These are phyloP conservation scores for Paramyrothecium sp. DNA, from an alignment of 2,329 filamentous ascomycete species.

Conservation along the genomic window DNA sequence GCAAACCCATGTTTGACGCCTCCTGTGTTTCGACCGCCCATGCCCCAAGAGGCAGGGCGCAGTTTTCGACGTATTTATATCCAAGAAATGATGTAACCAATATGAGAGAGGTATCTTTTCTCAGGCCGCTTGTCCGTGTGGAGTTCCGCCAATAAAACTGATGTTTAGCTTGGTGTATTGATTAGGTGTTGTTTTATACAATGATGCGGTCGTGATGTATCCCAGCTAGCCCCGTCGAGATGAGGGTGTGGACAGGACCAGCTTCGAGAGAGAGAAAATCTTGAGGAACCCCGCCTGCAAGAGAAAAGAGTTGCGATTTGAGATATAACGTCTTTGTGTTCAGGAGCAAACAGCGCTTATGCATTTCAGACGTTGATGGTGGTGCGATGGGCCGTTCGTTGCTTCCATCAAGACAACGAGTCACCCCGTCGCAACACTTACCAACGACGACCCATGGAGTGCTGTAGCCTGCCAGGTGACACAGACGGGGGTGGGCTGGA, in stretches of 20 bases:
- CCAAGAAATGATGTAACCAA: conserved; percentile 25
- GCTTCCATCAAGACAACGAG: conserved; percentile 27
- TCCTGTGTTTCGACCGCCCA: conserved; percentile 41
- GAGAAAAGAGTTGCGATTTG: conserved; percentile 41
- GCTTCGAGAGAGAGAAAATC: conserved; percentile 21
- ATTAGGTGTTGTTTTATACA: conserved; percentile 50
- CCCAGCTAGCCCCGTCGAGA: conserved; percentile 11
- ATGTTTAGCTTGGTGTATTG: conserved; percentile 6
- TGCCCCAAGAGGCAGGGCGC: conserved; percentile 30
- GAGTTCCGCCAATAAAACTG: neutral
- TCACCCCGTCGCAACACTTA: conserved; percentile 31
- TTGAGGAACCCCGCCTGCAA: conserved; percentile 37
- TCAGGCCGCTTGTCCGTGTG: conserved; percentile 25
- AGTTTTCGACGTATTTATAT: conserved; percentile 8
- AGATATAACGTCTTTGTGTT: conserved; percentile 32
- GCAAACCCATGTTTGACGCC: conserved; percentile 37
- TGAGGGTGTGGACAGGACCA: neutral
- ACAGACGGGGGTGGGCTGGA: conserved; percentile 80
- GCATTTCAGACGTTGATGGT: conserved; percentile 22
- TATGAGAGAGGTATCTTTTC: conserved; percentile 46
- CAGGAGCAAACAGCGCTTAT: conserved; percentile 34
- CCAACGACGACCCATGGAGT: conserved; percentile 53
- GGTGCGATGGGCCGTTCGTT: conserved; percentile 24
- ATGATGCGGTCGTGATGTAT: neutral
- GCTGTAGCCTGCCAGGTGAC: conserved; percentile 61